These are phyloP conservation scores for Mortierella sp. DNA, from an alignment of 371 early-diverging fungal genomes.

Conservation along the genomic window DNA sequence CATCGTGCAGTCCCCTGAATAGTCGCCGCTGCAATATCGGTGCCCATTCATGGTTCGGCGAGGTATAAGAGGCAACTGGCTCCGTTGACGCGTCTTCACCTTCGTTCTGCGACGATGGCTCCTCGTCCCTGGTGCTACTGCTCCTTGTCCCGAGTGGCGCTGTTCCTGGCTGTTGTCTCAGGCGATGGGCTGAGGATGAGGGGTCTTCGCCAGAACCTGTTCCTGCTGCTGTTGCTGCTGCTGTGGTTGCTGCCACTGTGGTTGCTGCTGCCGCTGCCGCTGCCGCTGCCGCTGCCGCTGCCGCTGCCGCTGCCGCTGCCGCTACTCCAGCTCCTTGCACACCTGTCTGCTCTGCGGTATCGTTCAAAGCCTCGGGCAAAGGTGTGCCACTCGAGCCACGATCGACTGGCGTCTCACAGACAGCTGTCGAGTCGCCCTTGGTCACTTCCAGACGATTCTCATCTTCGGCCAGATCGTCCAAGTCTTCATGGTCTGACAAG, in stretches of 20 bases:
- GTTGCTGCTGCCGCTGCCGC: not conserved
- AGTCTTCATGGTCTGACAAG: conserved; percentile 12
- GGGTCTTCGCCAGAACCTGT: not conserved
- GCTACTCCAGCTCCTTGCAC: not conserved
- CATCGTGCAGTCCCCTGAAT: conserved; percentile 42
- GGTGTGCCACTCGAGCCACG: not conserved
- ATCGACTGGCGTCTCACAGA: not conserved
- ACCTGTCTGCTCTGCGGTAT: too few relatives aligned
- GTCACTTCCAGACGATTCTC: not conserved
- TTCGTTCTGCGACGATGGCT: not conserved
- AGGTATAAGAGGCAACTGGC: conserved; percentile 36
- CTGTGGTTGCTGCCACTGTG: not conserved
- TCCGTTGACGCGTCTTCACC: conserved; percentile 11
- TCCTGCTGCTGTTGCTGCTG: not conserved
- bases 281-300: conserved; percentile 2
- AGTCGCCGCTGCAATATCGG: conserved; percentile 43
- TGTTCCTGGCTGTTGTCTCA: too few relatives aligned
- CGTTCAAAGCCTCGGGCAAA: too few relatives aligned
- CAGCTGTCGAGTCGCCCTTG: not conserved
- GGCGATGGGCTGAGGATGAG: not conserved
- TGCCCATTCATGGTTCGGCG: conserved; percentile 50
- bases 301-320: not conserved
- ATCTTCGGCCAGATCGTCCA: not conserved
- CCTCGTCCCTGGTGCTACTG: not conserved
- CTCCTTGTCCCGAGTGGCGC: too few relatives aligned